phyloP scores from a whole-genome alignment of 345 rosid species.

The Eucalyptus polyanthemos region DNA sequence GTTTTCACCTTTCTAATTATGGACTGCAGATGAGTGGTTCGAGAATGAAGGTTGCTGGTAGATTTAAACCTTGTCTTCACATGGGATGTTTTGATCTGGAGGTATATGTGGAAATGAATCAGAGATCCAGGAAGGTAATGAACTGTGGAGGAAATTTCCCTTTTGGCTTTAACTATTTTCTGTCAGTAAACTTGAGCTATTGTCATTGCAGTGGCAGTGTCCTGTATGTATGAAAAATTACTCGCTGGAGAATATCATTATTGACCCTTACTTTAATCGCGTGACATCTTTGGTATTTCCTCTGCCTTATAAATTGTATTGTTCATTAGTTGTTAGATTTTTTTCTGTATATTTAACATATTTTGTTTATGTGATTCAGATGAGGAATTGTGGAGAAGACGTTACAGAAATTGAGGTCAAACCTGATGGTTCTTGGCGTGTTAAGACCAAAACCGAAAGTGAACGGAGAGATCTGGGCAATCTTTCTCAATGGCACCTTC shows the following conservation, averaged over 20 bases:
- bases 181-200: not conserved
- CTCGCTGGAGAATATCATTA: conserved; percentile 67
- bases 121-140: conserved; percentile 91
- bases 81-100: conserved; percentile 98
- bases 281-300: conserved; percentile 59
- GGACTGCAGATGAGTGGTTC: conserved; percentile 78
- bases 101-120: conserved; percentile 89
- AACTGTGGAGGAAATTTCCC: not conserved
- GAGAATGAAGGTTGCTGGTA: conserved; percentile 96
- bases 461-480: conserved; percentile 78
- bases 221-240: conserved; percentile 91
- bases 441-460: conserved; percentile 56
- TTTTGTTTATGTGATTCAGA: conserved; percentile 30
- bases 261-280: conserved; percentile 90
- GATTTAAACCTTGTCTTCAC: conserved; percentile 90
- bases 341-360: not conserved
- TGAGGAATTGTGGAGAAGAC: conserved; percentile 83
- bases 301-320: not conserved
- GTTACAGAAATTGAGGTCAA: conserved; percentile 77
- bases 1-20: not conserved
- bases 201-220: conserved; percentile 87
- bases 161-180: not conserved
- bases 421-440: conserved; percentile 99
- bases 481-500: conserved; percentile 74
- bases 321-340: not conserved